Evolutionary conservation across 225 moss, liverwort and hornwort genomes (phyloP).

Genomic region (Straminergon stramineum): DNA sequence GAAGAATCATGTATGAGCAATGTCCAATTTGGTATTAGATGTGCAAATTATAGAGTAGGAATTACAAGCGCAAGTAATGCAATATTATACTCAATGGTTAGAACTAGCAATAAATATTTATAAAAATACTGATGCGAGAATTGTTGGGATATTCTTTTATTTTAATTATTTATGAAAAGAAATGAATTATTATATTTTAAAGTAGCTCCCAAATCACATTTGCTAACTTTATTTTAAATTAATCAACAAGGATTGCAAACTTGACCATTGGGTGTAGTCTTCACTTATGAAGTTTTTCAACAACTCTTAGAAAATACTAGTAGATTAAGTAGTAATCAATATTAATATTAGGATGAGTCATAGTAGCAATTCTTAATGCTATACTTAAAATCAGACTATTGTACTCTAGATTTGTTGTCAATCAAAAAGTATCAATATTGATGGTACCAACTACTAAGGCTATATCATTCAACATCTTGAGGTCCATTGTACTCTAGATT

Average conservation of each 20-base stretch:
- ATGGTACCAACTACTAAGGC: not conserved
- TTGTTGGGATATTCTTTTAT: not conserved
- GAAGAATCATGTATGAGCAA: not conserved
- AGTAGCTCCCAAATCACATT: not conserved
- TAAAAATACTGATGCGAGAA: accelerated
- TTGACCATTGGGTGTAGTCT: not conserved
- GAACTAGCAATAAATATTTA: not conserved
- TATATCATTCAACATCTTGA: no score
- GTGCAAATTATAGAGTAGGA: not conserved
- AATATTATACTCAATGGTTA: not conserved
- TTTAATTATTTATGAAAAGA: not conserved
- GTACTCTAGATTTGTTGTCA: not conserved
- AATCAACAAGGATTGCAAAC: not conserved
- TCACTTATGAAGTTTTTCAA: not conserved
- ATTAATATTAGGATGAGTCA: not conserved
- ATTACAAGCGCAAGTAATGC: not conserved
- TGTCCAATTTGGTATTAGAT: not conserved
- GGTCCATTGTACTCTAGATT: no score
- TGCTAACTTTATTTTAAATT: not conserved
- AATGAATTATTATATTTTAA: not conserved
- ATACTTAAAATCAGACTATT: not conserved
- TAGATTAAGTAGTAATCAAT: not conserved
- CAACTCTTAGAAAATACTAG: not conserved
- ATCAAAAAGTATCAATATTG: not conserved
- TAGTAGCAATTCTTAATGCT: not conserved